Evolutionary conservation across 257 asterid genomes (phyloP).

Genomic region (Echium plantagineum): DNA sequence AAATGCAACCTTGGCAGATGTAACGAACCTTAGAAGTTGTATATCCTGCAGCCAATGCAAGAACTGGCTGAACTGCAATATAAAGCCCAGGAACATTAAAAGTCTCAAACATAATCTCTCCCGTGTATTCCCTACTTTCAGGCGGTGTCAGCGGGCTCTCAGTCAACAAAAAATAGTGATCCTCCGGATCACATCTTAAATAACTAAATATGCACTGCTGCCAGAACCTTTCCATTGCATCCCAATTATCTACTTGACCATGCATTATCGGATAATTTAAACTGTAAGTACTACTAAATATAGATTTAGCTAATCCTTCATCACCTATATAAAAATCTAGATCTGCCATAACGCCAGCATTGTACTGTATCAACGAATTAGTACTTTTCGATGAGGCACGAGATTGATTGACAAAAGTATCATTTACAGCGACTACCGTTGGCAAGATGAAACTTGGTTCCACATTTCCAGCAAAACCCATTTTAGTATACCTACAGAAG

Average conservation of each 20-base stretch:
- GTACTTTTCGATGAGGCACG: slow-evolving; percentile 52
- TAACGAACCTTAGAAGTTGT: slow-evolving; percentile 71
- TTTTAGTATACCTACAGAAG: slow-evolving; percentile 61
- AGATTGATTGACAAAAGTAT: slow-evolving; percentile 63
- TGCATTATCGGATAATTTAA: slow-evolving; percentile 73
- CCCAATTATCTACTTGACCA: slow-evolving; percentile 95
- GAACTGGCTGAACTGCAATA: slow-evolving; percentile 95
- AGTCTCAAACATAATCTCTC: slow-evolving; percentile 95
- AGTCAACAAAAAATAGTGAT: slow-evolving; percentile 83
- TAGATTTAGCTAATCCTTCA: slow-evolving; percentile 75
- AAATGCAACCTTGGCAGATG: slow-evolving; percentile 1
- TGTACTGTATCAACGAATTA: slow-evolving; percentile 73
- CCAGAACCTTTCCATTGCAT: slow-evolving; percentile 97
- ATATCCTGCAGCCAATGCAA: slow-evolving; percentile 98
- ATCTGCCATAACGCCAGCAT: slow-evolving; percentile 98
- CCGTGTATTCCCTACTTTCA: slow-evolving; percentile 82
- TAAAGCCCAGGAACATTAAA: slow-evolving; percentile 88
- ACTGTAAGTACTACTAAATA: slow-evolving; percentile 42
- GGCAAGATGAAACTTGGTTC: slow-evolving; percentile 84
- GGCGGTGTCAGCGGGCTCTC: slow-evolving; percentile 95
- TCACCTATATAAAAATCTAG: slow-evolving; percentile 85
- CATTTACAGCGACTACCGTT: slow-evolving; percentile 73
- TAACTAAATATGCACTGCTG: slow-evolving; percentile 84
- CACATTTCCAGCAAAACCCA: slow-evolving; percentile 97
- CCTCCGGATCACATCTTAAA: slow-evolving; percentile 90